Percentiles rank a stretch among this genome's conserved stretches.
Conservation (phyloP, 2,329 filamentous ascomycete genomes). For the Madurella mycetomatis region DNA sequence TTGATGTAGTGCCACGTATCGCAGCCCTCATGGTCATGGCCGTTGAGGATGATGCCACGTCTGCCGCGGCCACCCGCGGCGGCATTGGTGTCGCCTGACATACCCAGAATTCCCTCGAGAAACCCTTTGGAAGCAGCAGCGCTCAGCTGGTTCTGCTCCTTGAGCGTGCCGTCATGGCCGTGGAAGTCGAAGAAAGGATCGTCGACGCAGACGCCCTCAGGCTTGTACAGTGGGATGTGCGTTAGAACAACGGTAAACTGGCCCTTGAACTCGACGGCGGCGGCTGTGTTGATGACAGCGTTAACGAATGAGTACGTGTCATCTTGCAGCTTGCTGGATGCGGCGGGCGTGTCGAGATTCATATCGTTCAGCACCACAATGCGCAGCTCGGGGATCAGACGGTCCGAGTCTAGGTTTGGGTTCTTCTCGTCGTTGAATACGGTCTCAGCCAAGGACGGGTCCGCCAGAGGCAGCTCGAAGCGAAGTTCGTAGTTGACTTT, state of each 20-base stretch:
- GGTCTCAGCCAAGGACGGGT: conserved; percentile 36
- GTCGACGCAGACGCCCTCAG: conserved; percentile 76
- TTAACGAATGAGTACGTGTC: conserved; percentile 76
- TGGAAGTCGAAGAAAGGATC: conserved; percentile 79
- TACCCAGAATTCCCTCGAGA: conserved; percentile 79
- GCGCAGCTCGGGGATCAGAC: conserved; percentile 64
- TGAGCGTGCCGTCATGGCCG: conserved; percentile 61
- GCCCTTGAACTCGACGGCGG: conserved; percentile 56
- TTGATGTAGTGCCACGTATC: conserved; percentile 82
- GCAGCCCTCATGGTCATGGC: conserved; percentile 93
- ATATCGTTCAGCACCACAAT: conserved; percentile 87
- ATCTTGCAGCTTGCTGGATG: conserved; percentile 62
- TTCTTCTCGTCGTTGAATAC: conserved; percentile 36
- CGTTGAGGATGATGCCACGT: conserved; percentile 77
- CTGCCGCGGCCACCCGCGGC: conserved; percentile 61
- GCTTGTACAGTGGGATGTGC: conserved; percentile 87
- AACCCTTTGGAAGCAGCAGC: conserved; percentile 66
- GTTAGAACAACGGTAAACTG: conserved; percentile 82
- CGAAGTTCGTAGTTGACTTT: conserved; percentile 85
- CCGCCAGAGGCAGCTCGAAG: conserved; percentile 55
- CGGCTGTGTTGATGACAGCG: conserved; percentile 57
- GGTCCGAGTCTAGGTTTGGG: conserved; percentile 43
- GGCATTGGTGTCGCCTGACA: conserved; percentile 58
- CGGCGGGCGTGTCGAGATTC: conserved; percentile 83
- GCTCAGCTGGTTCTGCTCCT: conserved; percentile 88